Evolutionary conservation across 495 filamentous ascomycete genomes (phyloP).

Genomic region (Xylaria scruposa): DNA sequence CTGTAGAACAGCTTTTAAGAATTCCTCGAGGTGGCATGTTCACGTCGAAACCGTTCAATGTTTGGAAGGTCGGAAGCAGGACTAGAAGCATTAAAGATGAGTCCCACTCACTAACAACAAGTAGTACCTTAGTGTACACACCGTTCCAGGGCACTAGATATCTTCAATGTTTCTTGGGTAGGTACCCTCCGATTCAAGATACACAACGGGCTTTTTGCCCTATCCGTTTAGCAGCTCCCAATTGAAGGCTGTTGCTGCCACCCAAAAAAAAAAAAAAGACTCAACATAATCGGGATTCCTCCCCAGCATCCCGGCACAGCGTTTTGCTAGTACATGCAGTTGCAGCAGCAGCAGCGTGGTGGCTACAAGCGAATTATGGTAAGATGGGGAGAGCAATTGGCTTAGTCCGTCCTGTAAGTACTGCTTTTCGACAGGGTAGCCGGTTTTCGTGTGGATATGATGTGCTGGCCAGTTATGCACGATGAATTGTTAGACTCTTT

Average conservation of each 20-base stretch:
- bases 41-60: background rate
- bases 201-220: background rate
- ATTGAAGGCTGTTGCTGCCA: background rate
- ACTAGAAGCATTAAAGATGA: conserved; percentile 18
- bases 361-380: background rate
- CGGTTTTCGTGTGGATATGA: conserved; percentile 15
- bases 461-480: conserved; percentile 25
- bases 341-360: background rate
- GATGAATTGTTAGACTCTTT: conserved; percentile 18
- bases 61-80: conserved; percentile 9
- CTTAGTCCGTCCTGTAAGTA: background rate
- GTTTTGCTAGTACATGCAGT: conserved; percentile 13
- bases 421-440: conserved; percentile 1
- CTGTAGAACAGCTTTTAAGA: conserved; percentile 13
- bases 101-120: background rate
- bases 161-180: too few relatives aligned
- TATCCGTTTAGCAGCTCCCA: background rate
- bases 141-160: background rate
- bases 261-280: background rate
- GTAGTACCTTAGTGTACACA: conserved; percentile 10
- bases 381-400: background rate
- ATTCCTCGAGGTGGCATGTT: background rate
- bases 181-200: conserved; percentile 5
- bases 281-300: background rate
- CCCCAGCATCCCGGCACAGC: background rate